These are phyloP conservation scores for Claviceps sp. DNA, from an alignment of 2,329 filamentous ascomycete species.

Conservation along the genomic window DNA sequence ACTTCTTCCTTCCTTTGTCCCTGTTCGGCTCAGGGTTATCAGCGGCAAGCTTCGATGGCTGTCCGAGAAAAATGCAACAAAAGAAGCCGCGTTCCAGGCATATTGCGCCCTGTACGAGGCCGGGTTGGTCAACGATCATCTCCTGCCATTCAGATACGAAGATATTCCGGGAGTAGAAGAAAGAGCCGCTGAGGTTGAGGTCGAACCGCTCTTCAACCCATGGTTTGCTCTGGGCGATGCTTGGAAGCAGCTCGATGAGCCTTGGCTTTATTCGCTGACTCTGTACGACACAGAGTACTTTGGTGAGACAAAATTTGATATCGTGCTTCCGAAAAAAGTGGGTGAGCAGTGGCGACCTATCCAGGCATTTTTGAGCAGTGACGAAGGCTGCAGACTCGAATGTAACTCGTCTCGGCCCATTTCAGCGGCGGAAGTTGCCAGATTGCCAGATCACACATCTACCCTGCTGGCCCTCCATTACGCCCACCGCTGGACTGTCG, in stretches of 20 bases:
- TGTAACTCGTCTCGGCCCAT: conserved; percentile 11
- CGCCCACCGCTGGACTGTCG: conserved; percentile 29
- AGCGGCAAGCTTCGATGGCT: conserved; percentile 38
- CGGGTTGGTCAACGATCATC: conserved; percentile 62
- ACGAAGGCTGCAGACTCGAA: conserved; percentile 20
- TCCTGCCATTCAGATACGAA: conserved; percentile 49
- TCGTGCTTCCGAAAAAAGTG: conserved; percentile 31
- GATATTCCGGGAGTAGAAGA: conserved; percentile 26
- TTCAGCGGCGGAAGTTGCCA: conserved; percentile 8
- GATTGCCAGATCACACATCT: conserved; percentile 28
- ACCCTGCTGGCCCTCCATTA: conserved; percentile 34
- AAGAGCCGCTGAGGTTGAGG: conserved; percentile 21
- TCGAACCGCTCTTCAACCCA: conserved; percentile 28
- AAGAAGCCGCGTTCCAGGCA: conserved; percentile 74
- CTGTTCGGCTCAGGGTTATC: conserved; percentile 23
- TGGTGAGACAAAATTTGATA: conserved; percentile 22
- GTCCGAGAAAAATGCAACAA: conserved; percentile 58
- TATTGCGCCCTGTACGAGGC: conserved; percentile 57
- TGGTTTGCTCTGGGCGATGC: conserved; percentile 30
- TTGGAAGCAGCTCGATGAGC: conserved; percentile 22
- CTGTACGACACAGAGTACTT: conserved; percentile 19
- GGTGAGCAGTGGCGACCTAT: conserved; percentile 21
- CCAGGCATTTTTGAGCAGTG: conserved; percentile 25
- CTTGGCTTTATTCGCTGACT: conserved; percentile 17
- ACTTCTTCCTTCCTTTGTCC: conserved; percentile 56